Conservation (phyloP, 495 filamentous ascomycete genomes). For the Chaetomium fimeti region DNA sequence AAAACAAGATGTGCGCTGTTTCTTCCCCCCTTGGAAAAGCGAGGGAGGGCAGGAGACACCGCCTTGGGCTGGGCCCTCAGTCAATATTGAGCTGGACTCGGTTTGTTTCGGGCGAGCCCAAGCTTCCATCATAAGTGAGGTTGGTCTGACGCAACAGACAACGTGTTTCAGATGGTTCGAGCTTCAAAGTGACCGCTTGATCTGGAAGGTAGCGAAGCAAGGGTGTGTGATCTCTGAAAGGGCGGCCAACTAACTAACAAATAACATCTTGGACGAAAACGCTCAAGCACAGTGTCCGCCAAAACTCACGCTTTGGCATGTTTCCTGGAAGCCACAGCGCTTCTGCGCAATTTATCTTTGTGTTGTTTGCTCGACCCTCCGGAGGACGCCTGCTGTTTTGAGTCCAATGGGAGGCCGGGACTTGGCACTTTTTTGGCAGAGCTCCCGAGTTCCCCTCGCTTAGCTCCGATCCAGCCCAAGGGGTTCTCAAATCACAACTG, state of each 20-base stretch:
- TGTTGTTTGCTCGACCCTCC: slow-evolving; percentile 5
- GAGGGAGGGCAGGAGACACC: too few relatives aligned
- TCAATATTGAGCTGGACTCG: not conserved
- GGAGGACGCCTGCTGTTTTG: not conserved
- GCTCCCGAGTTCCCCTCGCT: slow-evolving; percentile 4
- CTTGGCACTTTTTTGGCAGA: slow-evolving; percentile 9
- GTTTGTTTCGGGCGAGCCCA: too few relatives aligned
- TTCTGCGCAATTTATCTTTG: slow-evolving; percentile 1
- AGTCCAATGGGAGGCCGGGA: slow-evolving; percentile 3
- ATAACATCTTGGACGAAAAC: not conserved
- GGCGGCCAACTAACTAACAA: not conserved
- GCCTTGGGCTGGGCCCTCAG: not conserved
- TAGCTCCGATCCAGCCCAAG: slow-evolving; percentile 11
- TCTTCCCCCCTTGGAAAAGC: not conserved
- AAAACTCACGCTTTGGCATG: not conserved
- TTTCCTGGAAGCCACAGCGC: slow-evolving; percentile 5
- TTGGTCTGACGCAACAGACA: slow-evolving; percentile 12
- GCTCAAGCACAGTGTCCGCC: not conserved
- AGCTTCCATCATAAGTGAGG: slow-evolving; percentile 4
- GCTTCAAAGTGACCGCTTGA: slow-evolving; percentile 5
- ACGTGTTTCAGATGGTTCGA: slow-evolving; percentile 26
- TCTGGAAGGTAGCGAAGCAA: slow-evolving; percentile 11
- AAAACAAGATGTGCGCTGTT: not conserved
- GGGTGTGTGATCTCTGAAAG: not conserved
- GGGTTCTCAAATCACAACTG: slow-evolving; percentile 12